Base-by-base conservation (phyloP, 2,329 filamentous ascomycete species). In the Talaromyces sp. region DNA sequence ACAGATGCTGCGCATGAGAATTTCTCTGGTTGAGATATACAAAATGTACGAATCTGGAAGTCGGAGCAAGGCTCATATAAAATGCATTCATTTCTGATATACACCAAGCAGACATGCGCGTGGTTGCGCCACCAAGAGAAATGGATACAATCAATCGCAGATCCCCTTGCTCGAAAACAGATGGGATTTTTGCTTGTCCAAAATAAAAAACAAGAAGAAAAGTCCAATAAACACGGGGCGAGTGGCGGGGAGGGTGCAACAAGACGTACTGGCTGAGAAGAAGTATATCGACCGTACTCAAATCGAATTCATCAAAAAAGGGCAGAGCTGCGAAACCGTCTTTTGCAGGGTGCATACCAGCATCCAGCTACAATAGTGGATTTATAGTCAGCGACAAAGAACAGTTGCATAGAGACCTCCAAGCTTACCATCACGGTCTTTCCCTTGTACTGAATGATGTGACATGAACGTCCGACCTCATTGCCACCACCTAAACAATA, bases 371-470 rank as follows among this genome's bases (percentile, higher is more conserved):
- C 61, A 68, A 36, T 44, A 58, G 15, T 4, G 55, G n/a, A 44
- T 65, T 44, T 65, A 63, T 57, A 60, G 51, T 52, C 52, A 52
- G 57, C 5, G 27, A 52, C 15, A n/a, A 15, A 55, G 32, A 15
- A 15, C 19, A 11, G 22, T 62, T 57, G 25, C 53, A 36, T 54
- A 17, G 42, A 49, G 33, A 52, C 32, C 30, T 36, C 58, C 27
- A 74, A 86, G 68, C 62, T 52, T 81, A 96, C 92, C 95, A 99
- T 99, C 68, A 99, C 92, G 6, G 93, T 98, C 78, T 99, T 99
- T 64, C 95, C 95, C 79, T 98, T 99, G 84, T 99, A 99, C 72
- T 98, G 92, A 63, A 99, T 88, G 69, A 99, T 96, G 74, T 99
- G 95, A 76, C 95, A 98, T 67, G 95, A 98, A 67, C 95, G 85